Evolutionary conservation across 2,329 filamentous ascomycete genomes (phyloP), one percentile per base, ranked within the genome.

Genomic region (Ophiostoma quercus): DNA sequence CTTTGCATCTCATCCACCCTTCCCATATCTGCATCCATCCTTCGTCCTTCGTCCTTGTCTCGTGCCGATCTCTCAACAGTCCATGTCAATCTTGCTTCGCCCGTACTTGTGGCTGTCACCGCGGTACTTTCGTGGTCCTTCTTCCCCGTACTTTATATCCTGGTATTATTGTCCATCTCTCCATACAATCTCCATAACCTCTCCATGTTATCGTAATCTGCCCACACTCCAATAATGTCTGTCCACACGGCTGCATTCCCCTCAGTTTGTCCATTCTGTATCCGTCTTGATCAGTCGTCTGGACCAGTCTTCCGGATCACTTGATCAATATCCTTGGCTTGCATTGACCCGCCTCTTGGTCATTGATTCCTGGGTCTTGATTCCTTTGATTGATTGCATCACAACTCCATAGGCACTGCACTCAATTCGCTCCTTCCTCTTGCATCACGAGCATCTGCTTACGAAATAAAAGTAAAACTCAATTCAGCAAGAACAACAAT

Each of bases 61-160:
- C 29, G 22, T 39, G 62, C 37, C 62, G 62, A 63, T 63, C 60
- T 11, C 63, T 32, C 39, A 67, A 25, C 39, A 67, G 9, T 65
- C n/a, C 60, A 34, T 39, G 41, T 51, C 54, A 16, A 4, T 37
- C 14, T n/a, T 25, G 19, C 39, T 14, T 68, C 32, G 32, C 19
- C n/a, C 19, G 9, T 60, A 3, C 65, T 43, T 43, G 2, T 66
- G 43, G 29, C 29, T 65, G 25, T 57, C 19, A 29, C 66, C 51
- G 6, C 67, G 41, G 65, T 47, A 43, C 65, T 67, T 67, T 47
- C 16, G 22, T 34, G 25, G 29, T 70, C 34, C 29, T 47, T 47
- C 12, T 29, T 67, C n/a, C 19, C 41, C 22, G 6, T 43, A n/a
- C 54, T 29, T 65, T 25, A 2, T 65, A 65, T 37, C 8, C 22